Conservation (phyloP, 2,329 filamentous ascomycete genomes). For the Aspergillus fischeri region DNA sequence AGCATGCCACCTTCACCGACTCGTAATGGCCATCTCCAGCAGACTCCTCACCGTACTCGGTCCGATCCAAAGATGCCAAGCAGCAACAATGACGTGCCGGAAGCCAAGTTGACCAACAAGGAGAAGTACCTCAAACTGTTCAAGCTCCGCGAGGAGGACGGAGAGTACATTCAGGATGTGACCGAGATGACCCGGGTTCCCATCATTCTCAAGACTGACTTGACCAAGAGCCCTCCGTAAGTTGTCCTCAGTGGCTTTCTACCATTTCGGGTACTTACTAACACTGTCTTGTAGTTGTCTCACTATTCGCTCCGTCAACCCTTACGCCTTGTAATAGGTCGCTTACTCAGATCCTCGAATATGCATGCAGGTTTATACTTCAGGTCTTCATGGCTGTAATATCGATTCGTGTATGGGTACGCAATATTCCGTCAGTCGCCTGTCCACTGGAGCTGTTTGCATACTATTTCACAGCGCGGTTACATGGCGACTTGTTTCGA, state of each 20-base stretch:
- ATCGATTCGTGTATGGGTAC: too few relatives aligned
- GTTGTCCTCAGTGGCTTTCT: constrained; percentile 43
- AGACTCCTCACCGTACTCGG: constrained; percentile 76
- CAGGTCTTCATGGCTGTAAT: too few relatives aligned
- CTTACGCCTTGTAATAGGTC: constrained; percentile 43
- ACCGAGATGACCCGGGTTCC: constrained; percentile 96
- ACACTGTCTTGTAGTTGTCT: constrained; percentile 37
- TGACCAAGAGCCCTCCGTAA: constrained; percentile 98
- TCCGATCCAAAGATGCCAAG: constrained; percentile 89
- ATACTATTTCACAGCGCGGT: too few relatives aligned
- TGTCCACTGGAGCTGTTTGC: too few relatives aligned
- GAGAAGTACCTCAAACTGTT: constrained; percentile 94
- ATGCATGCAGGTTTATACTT: constrained; percentile 23
- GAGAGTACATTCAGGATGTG: constrained; percentile 97
- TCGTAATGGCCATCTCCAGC: constrained; percentile 64
- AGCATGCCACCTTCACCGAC: constrained; percentile 91
- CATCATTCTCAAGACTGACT: constrained; percentile 97
- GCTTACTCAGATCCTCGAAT: constrained; percentile 13
- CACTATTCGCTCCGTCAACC: constrained; percentile 50
- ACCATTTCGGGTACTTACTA: constrained; percentile 13
- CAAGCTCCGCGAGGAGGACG: constrained; percentile 82
- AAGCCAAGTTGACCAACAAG: constrained; percentile 82
- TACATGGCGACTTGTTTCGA: too few relatives aligned
- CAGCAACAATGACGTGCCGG: constrained; percentile 62
- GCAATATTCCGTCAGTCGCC: background rate